phyloP scores from a whole-genome alignment of 371 early-diverging fungal species.

The Mucor velutinosus region DNA sequence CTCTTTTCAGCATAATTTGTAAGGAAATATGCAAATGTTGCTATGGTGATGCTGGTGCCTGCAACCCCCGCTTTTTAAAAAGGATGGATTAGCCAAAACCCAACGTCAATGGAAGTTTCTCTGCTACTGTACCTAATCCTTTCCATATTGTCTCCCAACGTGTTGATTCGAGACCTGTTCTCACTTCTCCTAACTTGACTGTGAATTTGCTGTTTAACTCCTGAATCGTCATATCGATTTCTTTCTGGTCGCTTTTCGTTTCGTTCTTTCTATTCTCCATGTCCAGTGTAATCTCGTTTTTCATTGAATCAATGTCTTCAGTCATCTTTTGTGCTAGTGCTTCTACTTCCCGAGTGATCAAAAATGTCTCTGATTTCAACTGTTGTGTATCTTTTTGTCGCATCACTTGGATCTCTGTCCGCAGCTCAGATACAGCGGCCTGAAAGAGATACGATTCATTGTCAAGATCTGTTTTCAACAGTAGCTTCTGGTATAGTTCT shows the following conservation, averaged over 20 bases:
- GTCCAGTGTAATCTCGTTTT: constrained; percentile 80
- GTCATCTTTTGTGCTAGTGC: constrained; percentile 65
- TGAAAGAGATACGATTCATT: constrained; percentile 67
- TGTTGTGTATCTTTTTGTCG: constrained; percentile 80
- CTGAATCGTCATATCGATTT: constrained; percentile 74
- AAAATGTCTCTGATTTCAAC: constrained; percentile 66
- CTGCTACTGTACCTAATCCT: constrained; percentile 53
- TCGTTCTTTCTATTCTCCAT: constrained; percentile 84
- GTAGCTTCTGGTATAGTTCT: constrained; percentile 19
- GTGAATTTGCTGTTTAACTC: constrained; percentile 80
- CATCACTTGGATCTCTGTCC: constrained; percentile 79
- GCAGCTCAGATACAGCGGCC: constrained; percentile 75
- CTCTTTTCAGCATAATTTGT: constrained; percentile 17
- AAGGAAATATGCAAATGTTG: constrained; percentile 11
- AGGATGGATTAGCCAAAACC: constrained; percentile 11
- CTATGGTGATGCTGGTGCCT: constrained; percentile 13
- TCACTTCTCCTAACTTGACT: constrained; percentile 71
- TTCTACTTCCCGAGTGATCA: constrained; percentile 76
- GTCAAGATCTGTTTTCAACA: constrained; percentile 56
- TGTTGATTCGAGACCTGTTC: constrained; percentile 81
- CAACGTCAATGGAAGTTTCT: neutral
- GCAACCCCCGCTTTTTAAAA: constrained; percentile 14
- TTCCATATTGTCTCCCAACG: constrained; percentile 73
- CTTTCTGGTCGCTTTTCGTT: constrained; percentile 69
- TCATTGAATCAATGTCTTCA: constrained; percentile 72